Evolutionary conservation across 2,329 filamentous ascomycete species (phyloP), one percentile per base, ranked within the genome.

Genomic region (Neofusicoccum cordaticola): DNA sequence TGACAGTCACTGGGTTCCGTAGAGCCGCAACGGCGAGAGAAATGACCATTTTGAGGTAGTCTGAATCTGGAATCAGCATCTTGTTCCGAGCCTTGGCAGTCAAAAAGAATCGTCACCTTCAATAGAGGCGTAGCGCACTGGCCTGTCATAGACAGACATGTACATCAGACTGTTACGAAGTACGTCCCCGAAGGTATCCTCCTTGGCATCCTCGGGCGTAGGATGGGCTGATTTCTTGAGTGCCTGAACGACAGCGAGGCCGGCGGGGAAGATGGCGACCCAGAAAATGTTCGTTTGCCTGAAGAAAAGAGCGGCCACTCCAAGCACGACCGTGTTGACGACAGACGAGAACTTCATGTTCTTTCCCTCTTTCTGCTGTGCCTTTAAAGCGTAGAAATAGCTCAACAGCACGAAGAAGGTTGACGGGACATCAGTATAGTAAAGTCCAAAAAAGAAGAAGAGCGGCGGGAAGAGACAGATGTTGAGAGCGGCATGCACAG

Each of bases 231-330:
- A 67, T 19, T 64, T 63, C 62, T 72, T 73, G 42, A 78, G 66
- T 6, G 68, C 66, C 31, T 74, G 67, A 6, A 77, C 63, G 7
- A 74, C 69, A n/a, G 72, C 68, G 2, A 78, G 69, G 2, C 84
- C 88, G 19, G 90, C 90, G 71, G 92, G 86, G 71, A 91, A 92
- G 0, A 93, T 82, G 0, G 91, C 89, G 0, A 93, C 88, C 95
- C 95, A 99, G 74, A 99, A 97, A 64, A 98, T 90, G 71, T 99
- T 99, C 0, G 95, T 99, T 77, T 99, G 95, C 27, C 95, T 85
- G 81, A 97, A 95, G 2, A 85, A 79, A 19, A 99, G 82, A 1
- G 92, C 83, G 1, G 85, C 67, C 0, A 92, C 68, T 0, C 93
- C 93, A 5, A 89, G 74, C 0, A 91, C 66, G 8, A 77, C 70